Percentiles rank a stretch among this genome's conserved stretches.
Conservation (phyloP, 371 early-diverging fungal species). For the Conidiobolus incongruus region DNA sequence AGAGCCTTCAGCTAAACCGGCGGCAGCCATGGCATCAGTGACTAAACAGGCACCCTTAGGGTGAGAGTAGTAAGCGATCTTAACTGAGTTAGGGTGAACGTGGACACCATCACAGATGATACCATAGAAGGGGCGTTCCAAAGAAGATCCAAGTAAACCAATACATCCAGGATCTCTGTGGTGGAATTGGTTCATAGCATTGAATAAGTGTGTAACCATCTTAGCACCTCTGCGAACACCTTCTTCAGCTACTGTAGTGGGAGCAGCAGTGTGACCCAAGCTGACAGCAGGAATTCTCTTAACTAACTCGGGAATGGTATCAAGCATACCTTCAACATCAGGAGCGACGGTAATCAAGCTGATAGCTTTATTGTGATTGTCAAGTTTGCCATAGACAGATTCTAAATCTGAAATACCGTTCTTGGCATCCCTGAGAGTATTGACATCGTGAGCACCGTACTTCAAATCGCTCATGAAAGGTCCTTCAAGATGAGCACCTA, state of each 20-base stretch:
- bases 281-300: slow-evolving; percentile 40
- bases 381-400: slow-evolving; percentile 38
- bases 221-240: slow-evolving; percentile 31
- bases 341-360: slow-evolving; percentile 62
- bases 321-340: slow-evolving; percentile 52
- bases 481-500: slow-evolving; percentile 63
- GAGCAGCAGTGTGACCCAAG: slow-evolving; percentile 42
- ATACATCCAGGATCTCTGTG: slow-evolving; percentile 62
- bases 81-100: slow-evolving; percentile 55
- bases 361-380: slow-evolving; percentile 20
- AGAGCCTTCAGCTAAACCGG: slow-evolving; percentile 45
- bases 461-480: slow-evolving; percentile 54
- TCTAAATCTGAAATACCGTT: slow-evolving; percentile 44
- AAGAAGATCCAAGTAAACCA: slow-evolving; percentile 35
- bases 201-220: slow-evolving; percentile 60
- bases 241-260: slow-evolving; percentile 38
- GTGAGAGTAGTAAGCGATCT: slow-evolving; percentile 54
- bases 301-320: slow-evolving; percentile 38
- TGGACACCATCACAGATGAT: slow-evolving; percentile 59
- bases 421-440: slow-evolving; percentile 32
- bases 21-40: slow-evolving; percentile 56
- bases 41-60: slow-evolving; percentile 46
- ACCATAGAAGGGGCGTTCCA: slow-evolving; percentile 47
- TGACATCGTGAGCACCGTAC: slow-evolving; percentile 57
- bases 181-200: slow-evolving; percentile 65